Percentiles rank a stretch among this genome's conserved stretches.
These are phyloP conservation scores for Phaeoacremonium minimum DNA, from an alignment of 2,329 filamentous ascomycete species.

Conservation along the genomic window DNA sequence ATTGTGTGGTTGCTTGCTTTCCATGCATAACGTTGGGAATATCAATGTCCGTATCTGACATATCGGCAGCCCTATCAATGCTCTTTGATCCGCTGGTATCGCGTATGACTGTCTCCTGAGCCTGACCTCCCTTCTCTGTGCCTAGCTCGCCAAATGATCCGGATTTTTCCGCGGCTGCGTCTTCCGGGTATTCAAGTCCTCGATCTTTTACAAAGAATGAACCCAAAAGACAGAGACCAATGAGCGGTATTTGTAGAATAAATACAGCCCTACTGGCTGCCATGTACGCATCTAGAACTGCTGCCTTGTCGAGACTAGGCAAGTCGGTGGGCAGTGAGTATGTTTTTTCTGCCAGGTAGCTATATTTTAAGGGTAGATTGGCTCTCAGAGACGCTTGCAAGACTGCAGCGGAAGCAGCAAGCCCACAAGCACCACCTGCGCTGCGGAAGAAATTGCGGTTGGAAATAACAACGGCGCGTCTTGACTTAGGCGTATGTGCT, in stretches of 20 bases:
- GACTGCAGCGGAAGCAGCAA: slow-evolving; percentile 53
- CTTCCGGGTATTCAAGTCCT: slow-evolving; percentile 7
- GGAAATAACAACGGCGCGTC: slow-evolving; percentile 59
- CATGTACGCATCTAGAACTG: slow-evolving; percentile 7
- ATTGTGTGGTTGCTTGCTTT: too few species aligned
- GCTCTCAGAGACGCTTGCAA: slow-evolving; percentile 9
- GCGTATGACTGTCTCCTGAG: too few species aligned
- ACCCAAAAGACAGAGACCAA: slow-evolving; percentile 4
- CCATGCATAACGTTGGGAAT: too few species aligned
- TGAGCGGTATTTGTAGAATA: slow-evolving; percentile 7
- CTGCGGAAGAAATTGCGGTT: slow-evolving; percentile 59
- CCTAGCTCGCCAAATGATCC: too few species aligned
- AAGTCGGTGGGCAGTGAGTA: slow-evolving; percentile 7
- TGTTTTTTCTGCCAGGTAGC: slow-evolving; percentile 25
- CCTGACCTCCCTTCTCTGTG: too few species aligned
- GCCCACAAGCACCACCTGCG: slow-evolving; percentile 52
- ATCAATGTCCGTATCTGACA: too few species aligned
- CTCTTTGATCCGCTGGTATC: too few species aligned
- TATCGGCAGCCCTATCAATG: too few species aligned
- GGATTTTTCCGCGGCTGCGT: slow-evolving; percentile 1
- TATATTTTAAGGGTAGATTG: slow-evolving; percentile 25
- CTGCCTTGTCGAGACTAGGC: neutral
- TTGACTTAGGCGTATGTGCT: slow-evolving; percentile 49
- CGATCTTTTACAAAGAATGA: slow-evolving; percentile 9
- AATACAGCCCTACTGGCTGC: slow-evolving; percentile 8